Conservation (phyloP, 163 green algal species). For the Scenedesmus sp. region DNA sequence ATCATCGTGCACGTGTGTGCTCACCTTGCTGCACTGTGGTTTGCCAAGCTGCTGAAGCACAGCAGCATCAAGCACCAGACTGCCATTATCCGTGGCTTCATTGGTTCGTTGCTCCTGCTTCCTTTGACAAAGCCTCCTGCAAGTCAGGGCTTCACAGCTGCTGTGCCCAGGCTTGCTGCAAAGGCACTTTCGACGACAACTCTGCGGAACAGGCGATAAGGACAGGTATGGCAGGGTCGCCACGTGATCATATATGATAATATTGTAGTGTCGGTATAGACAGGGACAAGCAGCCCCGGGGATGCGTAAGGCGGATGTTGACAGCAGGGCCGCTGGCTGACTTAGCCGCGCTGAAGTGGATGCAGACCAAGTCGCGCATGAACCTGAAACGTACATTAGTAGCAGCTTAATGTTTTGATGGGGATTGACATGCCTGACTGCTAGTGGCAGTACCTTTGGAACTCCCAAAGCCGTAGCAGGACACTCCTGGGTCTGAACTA, state of each 20-base stretch:
- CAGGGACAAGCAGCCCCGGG: neutral
- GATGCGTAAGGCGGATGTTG: neutral
- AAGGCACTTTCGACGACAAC: neutral
- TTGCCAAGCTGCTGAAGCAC: neutral
- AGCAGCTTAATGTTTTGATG: neutral
- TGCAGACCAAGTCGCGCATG: neutral
- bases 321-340: neutral
- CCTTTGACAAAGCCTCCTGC: neutral
- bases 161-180: neutral
- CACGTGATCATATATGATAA: neutral
- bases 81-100: constrained; percentile 3
- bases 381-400: neutral
- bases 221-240: neutral
- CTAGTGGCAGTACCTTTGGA: neutral
- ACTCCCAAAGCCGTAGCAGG: neutral
- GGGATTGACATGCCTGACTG: neutral
- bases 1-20: neutral
- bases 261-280: neutral
- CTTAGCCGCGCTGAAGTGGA: neutral
- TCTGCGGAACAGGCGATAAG: neutral
- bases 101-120: neutral
- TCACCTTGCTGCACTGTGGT: neutral
- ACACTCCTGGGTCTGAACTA: neutral
- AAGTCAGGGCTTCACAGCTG: neutral
- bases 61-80: constrained; percentile 1